These are phyloP conservation scores for Nannochloropsis gaditana DNA, from an alignment of 108 stramenopile genomes.

Conservation along the genomic window DNA sequence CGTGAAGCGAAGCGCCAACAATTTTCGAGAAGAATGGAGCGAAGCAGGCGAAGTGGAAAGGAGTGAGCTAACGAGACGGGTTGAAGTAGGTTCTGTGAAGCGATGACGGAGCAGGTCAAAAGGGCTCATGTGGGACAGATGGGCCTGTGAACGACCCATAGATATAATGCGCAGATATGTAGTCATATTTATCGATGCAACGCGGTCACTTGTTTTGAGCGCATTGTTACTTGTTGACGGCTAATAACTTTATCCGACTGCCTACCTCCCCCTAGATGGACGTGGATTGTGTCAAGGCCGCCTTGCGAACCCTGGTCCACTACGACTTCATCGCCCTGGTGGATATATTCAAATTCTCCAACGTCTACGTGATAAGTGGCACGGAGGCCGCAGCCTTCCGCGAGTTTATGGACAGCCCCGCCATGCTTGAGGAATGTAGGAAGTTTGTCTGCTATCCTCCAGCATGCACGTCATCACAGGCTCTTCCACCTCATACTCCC, in stretches of 20 bases:
- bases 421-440: background rate
- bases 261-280: conserved; percentile 68
- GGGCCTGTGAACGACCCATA: too few relatives aligned
- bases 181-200: too few relatives aligned
- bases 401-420: background rate
- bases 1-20: background rate
- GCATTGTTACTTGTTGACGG: too few relatives aligned
- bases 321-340: conserved; percentile 71
- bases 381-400: background rate
- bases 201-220: too few relatives aligned
- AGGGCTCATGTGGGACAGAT: too few relatives aligned
- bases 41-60: too few relatives aligned
- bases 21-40: too few relatives aligned
- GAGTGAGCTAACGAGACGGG: too few relatives aligned
- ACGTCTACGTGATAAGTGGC: conserved; percentile 66
- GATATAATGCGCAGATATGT: too few relatives aligned
- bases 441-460: background rate
- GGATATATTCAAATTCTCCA: conserved; percentile 77
- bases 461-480: too few relatives aligned
- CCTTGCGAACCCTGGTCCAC: conserved; percentile 69
- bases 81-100: too few relatives aligned
- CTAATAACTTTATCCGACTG: background rate
- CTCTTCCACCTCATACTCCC: background rate
- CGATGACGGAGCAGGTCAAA: too few relatives aligned
- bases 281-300: conserved; percentile 72